Base-by-base conservation (phyloP, 73 alveolate genomes). In the Blepharisma stoltei region DNA sequence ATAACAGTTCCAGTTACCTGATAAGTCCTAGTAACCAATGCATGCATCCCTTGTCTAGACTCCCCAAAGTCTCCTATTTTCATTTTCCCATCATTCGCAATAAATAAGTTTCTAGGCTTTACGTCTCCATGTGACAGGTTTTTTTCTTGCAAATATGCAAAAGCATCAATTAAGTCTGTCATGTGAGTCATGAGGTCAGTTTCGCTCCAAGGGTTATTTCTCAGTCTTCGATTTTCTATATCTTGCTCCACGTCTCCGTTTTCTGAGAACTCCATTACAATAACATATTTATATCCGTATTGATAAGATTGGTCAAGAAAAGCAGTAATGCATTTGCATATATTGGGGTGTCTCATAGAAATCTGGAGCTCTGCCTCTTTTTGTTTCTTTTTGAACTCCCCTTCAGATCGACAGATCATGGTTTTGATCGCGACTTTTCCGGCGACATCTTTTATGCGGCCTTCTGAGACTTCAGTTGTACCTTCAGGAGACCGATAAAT, bases 41-140 rank as follows among this genome's bases (percentile, higher is more conserved):
- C 73, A 14, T 60, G 73, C 73, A 60, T 60, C 18, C 73, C 23
- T 44, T 69, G 79, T 25, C 27, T 69, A 7, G 65, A 38, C 65
- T 69, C 79, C n/a, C 79, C 79, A 69, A 69, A 69, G 60, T 69
- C 79, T 18, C 79, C 79, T 14, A 69, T 38, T 46, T 69, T 69
- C 41, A 69, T n/a, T 69, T 69, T 69, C 41, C 79, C 79, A 9
- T 60, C 76, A 37, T 43, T 43, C 1, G 60, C n/a, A 25, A 38
- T 71, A 25, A 18, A 69, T 14, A 69, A n/a, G 65, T 69, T 69
- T 69, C 65, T 44, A 14, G 79, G 79, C 60, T 69, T 69, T 1
- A 69, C 43, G 5, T 69, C 79, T n/a, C 79, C 65, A 5, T 69
- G 79, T 7, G 79, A 9, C 67, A 69, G 45, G 5, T 69, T 69